Evolutionary conservation across 768 basidiomycete species (phyloP), one percentile per base, ranked within the genome.

Genomic region (Agaricus blazei): DNA sequence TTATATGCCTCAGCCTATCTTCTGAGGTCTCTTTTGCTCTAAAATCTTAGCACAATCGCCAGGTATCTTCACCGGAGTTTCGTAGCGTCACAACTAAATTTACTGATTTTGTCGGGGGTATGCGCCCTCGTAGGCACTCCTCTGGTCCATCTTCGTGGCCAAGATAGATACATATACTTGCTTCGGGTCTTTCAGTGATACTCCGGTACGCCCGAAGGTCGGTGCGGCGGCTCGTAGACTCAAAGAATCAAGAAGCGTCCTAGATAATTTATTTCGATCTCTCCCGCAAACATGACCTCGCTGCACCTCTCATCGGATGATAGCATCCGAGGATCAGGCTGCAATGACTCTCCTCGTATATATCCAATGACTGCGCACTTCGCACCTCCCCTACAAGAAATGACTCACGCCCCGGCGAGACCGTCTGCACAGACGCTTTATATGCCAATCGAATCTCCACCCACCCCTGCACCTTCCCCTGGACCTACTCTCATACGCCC

Each of bases 381-480:
- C 19, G 43, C 31, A 11, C 15, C 43, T 7, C 28, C 51, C 19
- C n/a, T 26, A 9, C 34, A 46, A 38, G 52, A 26, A 37, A 26
- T 54, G 15, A 24, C 31, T 15, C 52, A 54, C 34, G 24, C 44
- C 2, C 44, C 38, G 37, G 8, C 52, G 9, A 37, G 27, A 29
- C 52, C 26, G 6, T 9, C 45, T 12, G 23, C 48, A 15, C 54
- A 41, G 40, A 67, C 66, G 0, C 54, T 82, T 5, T 81, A 76
- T 64, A 75, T 83, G 65, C 81, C 83, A 41, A 72, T 81, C 27
- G 69, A 73, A 28, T 79, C 81, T 1, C 83, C 82, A 1, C 83
- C 83, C 3, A 85, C 83, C 0, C 83, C 83, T 12, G 83, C 81
- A 24, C 82, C 83, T 1, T 84, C 83, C 3, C 83, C 83, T 26